These are phyloP conservation scores for Fomitopsis pulvina DNA, from an alignment of 768 basidiomycete species.

Conservation along the genomic window DNA sequence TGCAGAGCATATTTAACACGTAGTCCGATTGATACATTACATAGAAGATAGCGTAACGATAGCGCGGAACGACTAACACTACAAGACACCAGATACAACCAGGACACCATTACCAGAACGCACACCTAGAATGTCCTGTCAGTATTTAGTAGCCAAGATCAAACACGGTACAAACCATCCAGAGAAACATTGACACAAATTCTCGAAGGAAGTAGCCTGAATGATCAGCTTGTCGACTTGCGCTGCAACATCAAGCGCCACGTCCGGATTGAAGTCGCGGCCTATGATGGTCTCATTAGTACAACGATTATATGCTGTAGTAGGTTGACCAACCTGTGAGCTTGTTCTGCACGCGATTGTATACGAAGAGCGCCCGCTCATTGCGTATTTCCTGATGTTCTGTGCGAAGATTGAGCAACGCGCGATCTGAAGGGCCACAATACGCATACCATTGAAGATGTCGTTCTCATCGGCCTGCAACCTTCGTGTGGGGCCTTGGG, in stretches of 20 bases:
- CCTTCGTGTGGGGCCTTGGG: constrained; percentile 75
- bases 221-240: constrained; percentile 93
- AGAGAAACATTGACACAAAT: constrained; percentile 94
- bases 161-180: constrained; percentile 58
- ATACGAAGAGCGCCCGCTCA: constrained; percentile 83
- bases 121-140: constrained; percentile 39
- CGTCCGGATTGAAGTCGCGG: constrained; percentile 87
- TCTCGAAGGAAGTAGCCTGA: constrained; percentile 90
- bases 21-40: too few species aligned
- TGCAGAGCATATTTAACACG: too few species aligned
- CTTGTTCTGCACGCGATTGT: constrained; percentile 93
- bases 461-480: constrained; percentile 90
- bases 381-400: constrained; percentile 84
- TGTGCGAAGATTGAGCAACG: constrained; percentile 21
- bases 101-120: constrained; percentile 78
- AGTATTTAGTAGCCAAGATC: background rate
- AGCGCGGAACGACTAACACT: too few species aligned
- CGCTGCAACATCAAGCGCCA: constrained; percentile 59
- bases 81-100: too few species aligned
- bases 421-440: background rate
- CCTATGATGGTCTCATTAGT: constrained; percentile 38
- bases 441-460: constrained; percentile 74
- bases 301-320: background rate
- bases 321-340: constrained; percentile 62
- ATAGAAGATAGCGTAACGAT: too few species aligned